Conservation (phyloP, 257 asterid species). For the Solanum bulbocastanum region DNA sequence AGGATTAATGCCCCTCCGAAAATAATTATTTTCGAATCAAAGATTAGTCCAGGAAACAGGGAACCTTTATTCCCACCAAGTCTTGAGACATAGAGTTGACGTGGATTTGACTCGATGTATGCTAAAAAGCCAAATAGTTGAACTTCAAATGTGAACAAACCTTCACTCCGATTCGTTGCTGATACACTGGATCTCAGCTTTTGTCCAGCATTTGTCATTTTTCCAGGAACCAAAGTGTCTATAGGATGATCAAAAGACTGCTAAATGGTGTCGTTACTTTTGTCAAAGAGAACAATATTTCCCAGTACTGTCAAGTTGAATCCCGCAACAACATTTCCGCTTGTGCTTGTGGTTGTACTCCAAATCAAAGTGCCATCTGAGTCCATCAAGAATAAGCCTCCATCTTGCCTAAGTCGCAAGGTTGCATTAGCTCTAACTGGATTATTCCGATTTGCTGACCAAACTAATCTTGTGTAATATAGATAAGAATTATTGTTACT, state of each 20-base stretch:
- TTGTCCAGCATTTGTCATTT: background rate
- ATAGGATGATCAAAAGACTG: constrained; percentile 2
- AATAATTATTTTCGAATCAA: too few relatives aligned
- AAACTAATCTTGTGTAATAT: background rate
- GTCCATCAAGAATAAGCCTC: background rate
- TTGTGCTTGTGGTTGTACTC: background rate
- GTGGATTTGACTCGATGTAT: background rate
- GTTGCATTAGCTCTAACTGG: background rate
- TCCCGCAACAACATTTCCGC: background rate
- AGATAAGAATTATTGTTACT: background rate
- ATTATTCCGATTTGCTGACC: constrained; percentile 7
- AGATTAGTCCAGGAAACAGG: too few relatives aligned
- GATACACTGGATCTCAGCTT: background rate
- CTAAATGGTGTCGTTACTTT: background rate
- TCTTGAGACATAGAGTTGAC: background rate
- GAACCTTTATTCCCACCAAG: rapidly evolving
- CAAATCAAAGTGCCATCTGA: background rate
- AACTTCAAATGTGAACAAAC: background rate
- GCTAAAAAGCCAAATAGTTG: background rate
- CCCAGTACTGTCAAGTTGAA: background rate
- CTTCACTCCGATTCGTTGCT: background rate
- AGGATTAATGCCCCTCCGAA: rapidly evolving
- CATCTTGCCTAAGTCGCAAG: background rate
- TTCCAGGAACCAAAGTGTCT: background rate
- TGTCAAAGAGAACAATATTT: background rate